Percentiles rank a stretch among this genome's conserved stretches.
Evolutionary conservation across 2,329 filamentous ascomycete species (phyloP).

Genomic region (Ambrosiella cleistominuta): DNA sequence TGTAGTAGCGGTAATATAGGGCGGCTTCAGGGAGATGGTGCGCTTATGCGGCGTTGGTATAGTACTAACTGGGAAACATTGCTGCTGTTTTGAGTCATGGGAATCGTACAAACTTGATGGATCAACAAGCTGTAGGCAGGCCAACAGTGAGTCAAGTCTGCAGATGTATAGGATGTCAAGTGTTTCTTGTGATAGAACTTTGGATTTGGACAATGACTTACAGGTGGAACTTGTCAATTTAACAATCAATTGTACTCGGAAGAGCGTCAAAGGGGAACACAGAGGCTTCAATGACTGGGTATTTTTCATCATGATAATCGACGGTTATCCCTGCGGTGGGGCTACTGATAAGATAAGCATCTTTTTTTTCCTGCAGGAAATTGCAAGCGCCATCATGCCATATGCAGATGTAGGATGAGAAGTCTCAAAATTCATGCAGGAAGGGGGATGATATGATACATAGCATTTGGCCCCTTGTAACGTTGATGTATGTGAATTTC

Average conservation of each 20-base stretch:
- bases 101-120: not conserved
- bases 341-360: conserved; percentile 8
- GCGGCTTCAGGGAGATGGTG: not conserved
- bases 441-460: no score
- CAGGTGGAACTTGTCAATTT: no score
- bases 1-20: not conserved
- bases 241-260: no score
- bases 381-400: not conserved
- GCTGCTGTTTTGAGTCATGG: conserved; percentile 1
- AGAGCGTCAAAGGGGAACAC: no score
- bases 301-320: not conserved
- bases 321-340: not conserved
- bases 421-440: not conserved
- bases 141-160: not conserved
- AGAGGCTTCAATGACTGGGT: not conserved
- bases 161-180: no score
- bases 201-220: no score
- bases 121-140: not conserved
- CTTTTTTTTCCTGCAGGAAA: not conserved
- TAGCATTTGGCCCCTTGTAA: no score
- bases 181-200: no score
- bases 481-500: no score
- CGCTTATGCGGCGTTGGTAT: not conserved
- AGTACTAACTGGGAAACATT: not conserved
- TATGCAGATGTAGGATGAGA: no score